These are phyloP conservation scores for Eudorina sp. DNA, from an alignment of 139 green algal species.

Conservation along the genomic window DNA sequence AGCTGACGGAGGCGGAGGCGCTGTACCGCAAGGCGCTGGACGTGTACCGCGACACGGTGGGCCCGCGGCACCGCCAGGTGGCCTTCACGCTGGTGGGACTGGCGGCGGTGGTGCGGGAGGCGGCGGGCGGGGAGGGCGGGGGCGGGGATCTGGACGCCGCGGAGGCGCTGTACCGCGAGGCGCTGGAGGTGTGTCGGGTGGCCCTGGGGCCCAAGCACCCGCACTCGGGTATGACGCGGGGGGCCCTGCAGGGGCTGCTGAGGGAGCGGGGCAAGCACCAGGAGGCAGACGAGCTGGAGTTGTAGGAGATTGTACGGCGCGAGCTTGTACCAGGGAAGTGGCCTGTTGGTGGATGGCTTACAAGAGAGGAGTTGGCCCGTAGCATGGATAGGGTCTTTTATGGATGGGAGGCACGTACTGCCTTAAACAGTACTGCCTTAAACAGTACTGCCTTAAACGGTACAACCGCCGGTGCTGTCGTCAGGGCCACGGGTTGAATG, in stretches of 20 bases:
- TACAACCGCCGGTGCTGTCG: no score
- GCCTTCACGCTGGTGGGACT: not conserved
- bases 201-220: not conserved
- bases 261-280: not conserved
- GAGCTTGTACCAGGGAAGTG: no score
- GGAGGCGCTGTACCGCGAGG: conserved; percentile 8
- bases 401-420: no score
- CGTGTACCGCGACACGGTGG: not conserved
- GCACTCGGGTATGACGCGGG: not conserved
- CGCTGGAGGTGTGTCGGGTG: not conserved
- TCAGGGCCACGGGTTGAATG: no score
- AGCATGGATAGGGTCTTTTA: no score
- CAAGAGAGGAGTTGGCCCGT: no score
- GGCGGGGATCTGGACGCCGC: not conserved
- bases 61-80: not conserved
- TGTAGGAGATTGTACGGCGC: not conserved
- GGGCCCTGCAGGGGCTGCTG: not conserved
- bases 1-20: conserved; percentile 12
- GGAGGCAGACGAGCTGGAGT: not conserved
- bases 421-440: no score
- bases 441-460: no score
- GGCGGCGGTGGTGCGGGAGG: conserved; percentile 2
- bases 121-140: not conserved
- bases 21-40: not conserved
- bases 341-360: no score